phyloP scores from a whole-genome alignment of 1,284 basidiomycete genomes.

The Uromyces viciae-fabae region DNA sequence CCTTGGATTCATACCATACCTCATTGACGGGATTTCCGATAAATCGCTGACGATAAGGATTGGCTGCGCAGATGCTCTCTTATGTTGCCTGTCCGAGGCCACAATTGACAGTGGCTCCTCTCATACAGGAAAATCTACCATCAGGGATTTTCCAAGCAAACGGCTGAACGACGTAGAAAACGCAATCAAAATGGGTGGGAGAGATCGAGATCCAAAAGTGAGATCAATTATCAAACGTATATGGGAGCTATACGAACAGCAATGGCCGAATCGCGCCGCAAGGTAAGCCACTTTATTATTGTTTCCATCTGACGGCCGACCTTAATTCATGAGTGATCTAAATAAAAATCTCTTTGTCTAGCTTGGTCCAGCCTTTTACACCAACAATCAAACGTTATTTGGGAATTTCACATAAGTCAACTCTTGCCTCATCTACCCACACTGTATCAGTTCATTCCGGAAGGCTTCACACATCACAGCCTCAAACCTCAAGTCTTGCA shows the following conservation, averaged over 20 bases:
- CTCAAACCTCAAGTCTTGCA: background rate
- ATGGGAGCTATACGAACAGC: conserved; percentile 69
- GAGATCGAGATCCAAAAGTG: conserved; percentile 72
- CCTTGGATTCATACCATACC: conserved; percentile 65
- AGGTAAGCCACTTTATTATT: conserved; percentile 59
- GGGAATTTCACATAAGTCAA: conserved; percentile 12
- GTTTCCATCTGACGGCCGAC: background rate
- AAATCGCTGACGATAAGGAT: conserved; percentile 67
- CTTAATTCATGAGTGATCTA: too few relatives aligned
- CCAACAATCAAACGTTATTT: conserved; percentile 74
- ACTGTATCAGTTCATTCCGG: background rate
- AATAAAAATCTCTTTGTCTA: too few relatives aligned
- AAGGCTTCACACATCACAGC: background rate
- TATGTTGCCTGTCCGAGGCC: conserved; percentile 49
- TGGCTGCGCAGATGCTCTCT: conserved; percentile 64
- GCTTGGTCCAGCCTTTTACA: conserved; percentile 69
- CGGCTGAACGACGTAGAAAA: conserved; percentile 65
- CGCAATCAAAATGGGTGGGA: conserved; percentile 66
- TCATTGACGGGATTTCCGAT: conserved; percentile 64
- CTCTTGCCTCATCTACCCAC: conserved; percentile 14
- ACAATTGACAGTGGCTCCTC: conserved; percentile 27
- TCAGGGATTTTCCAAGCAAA: conserved; percentile 64
- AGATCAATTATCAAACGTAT: conserved; percentile 67
- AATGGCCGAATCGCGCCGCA: conserved; percentile 66
- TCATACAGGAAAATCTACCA: conserved; percentile 59